Evolutionary conservation across 805 yeast species (phyloP), one percentile per base, ranked within the genome.

Genomic region (Teunomyces pallodes): DNA sequence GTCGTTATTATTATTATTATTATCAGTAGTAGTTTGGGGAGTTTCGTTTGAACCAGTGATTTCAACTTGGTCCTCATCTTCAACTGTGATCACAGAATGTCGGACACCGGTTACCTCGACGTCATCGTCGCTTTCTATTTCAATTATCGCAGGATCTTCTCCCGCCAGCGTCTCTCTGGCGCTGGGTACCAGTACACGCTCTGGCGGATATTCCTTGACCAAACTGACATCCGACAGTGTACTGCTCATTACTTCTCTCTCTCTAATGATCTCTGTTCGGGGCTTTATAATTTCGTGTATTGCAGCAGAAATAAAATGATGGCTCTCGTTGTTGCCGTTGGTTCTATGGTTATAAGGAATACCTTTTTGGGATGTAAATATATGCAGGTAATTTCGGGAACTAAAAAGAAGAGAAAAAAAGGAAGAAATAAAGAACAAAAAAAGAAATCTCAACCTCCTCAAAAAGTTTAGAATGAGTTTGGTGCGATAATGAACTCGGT

Each of bases 1-100:
- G 16, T 39, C 48, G 10, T 33, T 20, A 6, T 20, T 20, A 20
- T 20, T 20, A n/a, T n/a, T n/a, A n/a, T n/a, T n/a, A n/a, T n/a
- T n/a, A n/a, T n/a, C n/a, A n/a, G n/a, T n/a, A n/a, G n/a, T n/a
- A n/a, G n/a, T n/a, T n/a, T n/a, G 24, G 24, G 33, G n/a, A 9
- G 27, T 30, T 13, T 17, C 16, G 39, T 48, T 45, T 3, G 47
- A 28, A 4, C 52, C 52, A 9, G 47, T 46, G 43, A 49, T 49
- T 16, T 40, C 41, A 14, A 49, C 26, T 4, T 49, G 49, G 27
- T 46, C 52, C 12, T 49, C 47, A 20, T 36, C 46, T 13, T 14
- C 29, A 8, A 27, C 42, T 4, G 16, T 27, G 7, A 44, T 20
- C 16, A 29, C 40, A 31, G n/a, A 24, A 32, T 26, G 46, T 24